Conservation (phyloP, 1,284 basidiomycete genomes). For the Pterula multifida region DNA sequence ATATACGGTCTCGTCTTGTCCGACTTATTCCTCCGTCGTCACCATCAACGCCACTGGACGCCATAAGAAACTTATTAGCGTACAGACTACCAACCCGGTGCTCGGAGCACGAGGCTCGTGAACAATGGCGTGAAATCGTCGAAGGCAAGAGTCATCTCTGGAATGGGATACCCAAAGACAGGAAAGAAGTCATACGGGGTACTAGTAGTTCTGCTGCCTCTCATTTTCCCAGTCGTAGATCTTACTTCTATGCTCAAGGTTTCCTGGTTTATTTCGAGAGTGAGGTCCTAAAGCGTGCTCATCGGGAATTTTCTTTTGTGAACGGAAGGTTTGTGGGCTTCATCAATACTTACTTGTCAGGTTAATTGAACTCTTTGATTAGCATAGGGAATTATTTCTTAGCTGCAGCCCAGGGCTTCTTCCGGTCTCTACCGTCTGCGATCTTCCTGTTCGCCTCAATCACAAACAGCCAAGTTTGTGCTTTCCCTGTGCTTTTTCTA, state of each 20-base stretch:
- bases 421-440: constrained; percentile 84
- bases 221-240: constrained; percentile 1
- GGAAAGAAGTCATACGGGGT: constrained; percentile 87
- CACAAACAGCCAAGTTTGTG: constrained; percentile 54
- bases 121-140: constrained; percentile 86
- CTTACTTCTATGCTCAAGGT: constrained; percentile 30
- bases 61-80: constrained; percentile 67
- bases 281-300: constrained; percentile 76
- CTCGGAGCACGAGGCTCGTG: constrained; percentile 68
- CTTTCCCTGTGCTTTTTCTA: constrained; percentile 3
- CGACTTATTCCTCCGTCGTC: constrained; percentile 65
- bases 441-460: constrained; percentile 94
- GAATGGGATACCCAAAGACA: constrained; percentile 82
- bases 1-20: constrained; percentile 73
- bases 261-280: constrained; percentile 88
- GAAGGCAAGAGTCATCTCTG: constrained; percentile 82
- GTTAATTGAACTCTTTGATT: not conserved
- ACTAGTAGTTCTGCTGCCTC: constrained; percentile 5
- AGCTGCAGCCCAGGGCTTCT: constrained; percentile 76
- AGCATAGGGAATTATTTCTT: constrained; percentile 86
- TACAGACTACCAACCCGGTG: constrained; percentile 67
- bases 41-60: constrained; percentile 45
- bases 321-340: constrained; percentile 54
- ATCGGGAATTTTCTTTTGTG: constrained; percentile 85
- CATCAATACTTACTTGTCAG: constrained; percentile 1